A percentile compares a stretch with the other conserved stretches of the same genome.
Evolutionary conservation across 1,284 basidiomycete species (phyloP).

Genomic region (Bjerkandera adusta): DNA sequence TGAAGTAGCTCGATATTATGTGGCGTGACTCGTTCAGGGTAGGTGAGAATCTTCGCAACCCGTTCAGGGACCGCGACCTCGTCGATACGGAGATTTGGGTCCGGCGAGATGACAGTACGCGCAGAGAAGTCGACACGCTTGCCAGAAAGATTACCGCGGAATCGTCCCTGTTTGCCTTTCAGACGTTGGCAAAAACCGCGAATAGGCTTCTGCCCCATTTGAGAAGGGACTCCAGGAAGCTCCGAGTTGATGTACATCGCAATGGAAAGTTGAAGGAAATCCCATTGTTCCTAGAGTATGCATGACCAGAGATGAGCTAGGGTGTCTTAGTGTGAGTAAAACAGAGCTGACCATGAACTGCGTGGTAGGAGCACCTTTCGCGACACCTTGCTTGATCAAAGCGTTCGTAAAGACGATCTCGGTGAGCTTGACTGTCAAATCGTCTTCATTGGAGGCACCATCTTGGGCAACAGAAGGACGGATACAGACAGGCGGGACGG

Average conservation of each 20-base stretch:
- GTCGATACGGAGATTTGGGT: conserved; percentile 97
- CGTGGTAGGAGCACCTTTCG: conserved; percentile 85
- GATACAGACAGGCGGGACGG: conserved; percentile 97
- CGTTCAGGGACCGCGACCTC: conserved; percentile 97
- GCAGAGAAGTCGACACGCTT: conserved; percentile 99
- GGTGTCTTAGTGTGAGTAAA: conserved; percentile 7
- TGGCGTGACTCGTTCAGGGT: conserved; percentile 92
- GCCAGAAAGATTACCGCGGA: conserved; percentile 97
- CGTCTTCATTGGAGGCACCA: conserved; percentile 97
- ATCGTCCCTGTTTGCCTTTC: conserved; percentile 99
- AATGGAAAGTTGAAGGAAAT: conserved; percentile 91
- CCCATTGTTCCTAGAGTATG: conserved; percentile 94
- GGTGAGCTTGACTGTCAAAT: conserved; percentile 95
- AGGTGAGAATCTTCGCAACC: conserved; percentile 94
- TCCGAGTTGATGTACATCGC: conserved; percentile 99
- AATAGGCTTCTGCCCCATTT: conserved; percentile 87
- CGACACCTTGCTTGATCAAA: conserved; percentile 88
- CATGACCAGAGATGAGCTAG: conserved; percentile 11
- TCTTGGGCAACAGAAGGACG: conserved; percentile 97
- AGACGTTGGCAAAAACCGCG: conserved; percentile 97
- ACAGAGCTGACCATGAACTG: conserved; percentile 75
- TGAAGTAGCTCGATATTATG: conserved; percentile 87
- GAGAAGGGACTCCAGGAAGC: conserved; percentile 86
- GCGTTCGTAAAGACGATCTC: conserved; percentile 97
- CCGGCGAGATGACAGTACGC: conserved; percentile 97